Evolutionary conservation across 2,329 filamentous ascomycete genomes (phyloP).

Genomic region (Fusarium sp.): DNA sequence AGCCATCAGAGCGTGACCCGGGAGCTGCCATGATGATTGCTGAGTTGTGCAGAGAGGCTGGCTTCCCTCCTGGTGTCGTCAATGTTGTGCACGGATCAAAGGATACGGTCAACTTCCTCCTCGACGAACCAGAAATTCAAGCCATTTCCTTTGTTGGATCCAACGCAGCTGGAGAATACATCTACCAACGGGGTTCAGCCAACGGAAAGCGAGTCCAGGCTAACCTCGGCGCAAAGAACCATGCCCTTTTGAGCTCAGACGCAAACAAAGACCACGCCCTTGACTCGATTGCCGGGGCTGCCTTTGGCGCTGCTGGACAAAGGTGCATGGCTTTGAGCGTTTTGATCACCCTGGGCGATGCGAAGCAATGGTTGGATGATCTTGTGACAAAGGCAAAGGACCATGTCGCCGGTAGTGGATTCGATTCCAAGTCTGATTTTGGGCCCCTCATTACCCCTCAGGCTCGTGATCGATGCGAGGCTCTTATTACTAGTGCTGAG

Average conservation of each 20-base stretch:
- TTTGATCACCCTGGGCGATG: constrained; percentile 78
- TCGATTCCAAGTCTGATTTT: constrained; percentile 79
- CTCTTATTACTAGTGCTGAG: constrained; percentile 77
- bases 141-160: constrained; percentile 83
- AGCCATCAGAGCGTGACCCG: constrained; percentile 83
- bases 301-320: constrained; percentile 84
- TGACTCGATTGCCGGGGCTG: constrained; percentile 82
- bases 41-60: constrained; percentile 78
- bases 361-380: constrained; percentile 79
- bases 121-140: constrained; percentile 82
- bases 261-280: constrained; percentile 84
- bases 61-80: constrained; percentile 79
- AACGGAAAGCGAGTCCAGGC: constrained; percentile 87
- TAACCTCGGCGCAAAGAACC: constrained; percentile 86
- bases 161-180: constrained; percentile 86
- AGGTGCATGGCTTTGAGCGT: constrained; percentile 85
- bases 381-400: constrained; percentile 77
- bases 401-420: constrained; percentile 78
- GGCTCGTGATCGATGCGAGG: constrained; percentile 78
- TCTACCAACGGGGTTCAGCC: constrained; percentile 76
- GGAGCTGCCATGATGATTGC: constrained; percentile 84
- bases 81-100: constrained; percentile 82
- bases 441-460: constrained; percentile 81
- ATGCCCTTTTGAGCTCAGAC: constrained; percentile 81
- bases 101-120: constrained; percentile 81